Conservation (phyloP, 2,329 filamentous ascomycete genomes). For the Leptographium radiaticola region DNA sequence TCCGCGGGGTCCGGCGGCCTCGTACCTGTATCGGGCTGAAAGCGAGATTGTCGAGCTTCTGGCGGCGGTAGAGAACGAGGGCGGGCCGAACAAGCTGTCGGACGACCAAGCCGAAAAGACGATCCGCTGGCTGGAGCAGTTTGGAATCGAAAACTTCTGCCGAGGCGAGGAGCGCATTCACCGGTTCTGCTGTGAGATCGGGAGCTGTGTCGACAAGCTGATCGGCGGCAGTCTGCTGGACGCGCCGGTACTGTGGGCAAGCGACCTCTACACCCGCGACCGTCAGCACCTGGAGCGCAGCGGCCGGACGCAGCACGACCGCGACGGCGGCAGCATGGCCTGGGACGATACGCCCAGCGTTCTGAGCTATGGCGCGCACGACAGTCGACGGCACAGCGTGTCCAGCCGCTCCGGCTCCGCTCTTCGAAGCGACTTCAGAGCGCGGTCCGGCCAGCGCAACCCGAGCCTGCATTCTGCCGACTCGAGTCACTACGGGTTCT, state of each 20-base stretch:
- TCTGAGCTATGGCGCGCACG: slow-evolving; percentile 33
- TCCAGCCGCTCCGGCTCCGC: slow-evolving; percentile 36
- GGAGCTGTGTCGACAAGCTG: slow-evolving; percentile 72
- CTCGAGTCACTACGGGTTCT: slow-evolving; percentile 47
- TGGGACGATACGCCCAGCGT: slow-evolving; percentile 42
- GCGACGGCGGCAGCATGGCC: slow-evolving; percentile 29
- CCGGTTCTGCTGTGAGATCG: slow-evolving; percentile 81
- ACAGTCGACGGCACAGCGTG: slow-evolving; percentile 29
- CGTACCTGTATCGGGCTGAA: slow-evolving; percentile 67
- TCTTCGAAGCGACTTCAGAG: slow-evolving; percentile 39
- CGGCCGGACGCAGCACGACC: slow-evolving; percentile 25
- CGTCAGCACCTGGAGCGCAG: slow-evolving; percentile 44
- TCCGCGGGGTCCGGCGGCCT: slow-evolving; percentile 34
- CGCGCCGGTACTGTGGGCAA: slow-evolving; percentile 83
- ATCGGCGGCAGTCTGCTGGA: slow-evolving; percentile 75
- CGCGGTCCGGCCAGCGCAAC: slow-evolving; percentile 42
- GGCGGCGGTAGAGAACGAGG: slow-evolving; percentile 69
- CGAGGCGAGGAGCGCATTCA: slow-evolving; percentile 91
- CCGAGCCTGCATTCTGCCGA: slow-evolving; percentile 58
- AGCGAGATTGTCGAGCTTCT: slow-evolving; percentile 78
- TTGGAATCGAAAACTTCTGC: slow-evolving; percentile 84
- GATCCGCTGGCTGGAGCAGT: slow-evolving; percentile 65
- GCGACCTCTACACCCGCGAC: slow-evolving; percentile 73
- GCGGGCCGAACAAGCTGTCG: slow-evolving; percentile 88
- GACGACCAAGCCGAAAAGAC: slow-evolving; percentile 88